phyloP scores from a whole-genome alignment of 495 filamentous ascomycete genomes.

The Penicillium lagena region DNA sequence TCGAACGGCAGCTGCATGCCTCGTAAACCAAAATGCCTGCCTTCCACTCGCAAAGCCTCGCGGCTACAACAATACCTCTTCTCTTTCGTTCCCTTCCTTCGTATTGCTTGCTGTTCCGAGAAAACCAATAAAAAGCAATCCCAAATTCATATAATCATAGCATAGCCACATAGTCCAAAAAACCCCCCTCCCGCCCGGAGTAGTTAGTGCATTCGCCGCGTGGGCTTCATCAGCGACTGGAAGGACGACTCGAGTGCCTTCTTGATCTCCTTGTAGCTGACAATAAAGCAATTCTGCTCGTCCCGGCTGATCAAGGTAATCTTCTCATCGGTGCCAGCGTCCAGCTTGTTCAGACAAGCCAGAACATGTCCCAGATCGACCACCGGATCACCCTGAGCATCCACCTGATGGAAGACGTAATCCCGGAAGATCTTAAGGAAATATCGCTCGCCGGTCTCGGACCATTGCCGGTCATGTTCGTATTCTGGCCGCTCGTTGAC shows the following conservation, averaged over 20 bases:
- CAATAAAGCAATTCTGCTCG: constrained; percentile 77
- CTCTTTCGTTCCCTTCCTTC: too few species aligned
- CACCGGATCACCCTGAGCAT: constrained; percentile 71
- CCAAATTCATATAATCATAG: neutral
- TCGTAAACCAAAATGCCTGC: neutral
- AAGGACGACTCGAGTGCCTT: constrained; percentile 73
- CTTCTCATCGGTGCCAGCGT: constrained; percentile 83
- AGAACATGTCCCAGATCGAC: constrained; percentile 82
- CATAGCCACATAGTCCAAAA: constrained; percentile 2
- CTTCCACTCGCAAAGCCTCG: too few species aligned
- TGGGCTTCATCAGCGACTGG: constrained; percentile 62
- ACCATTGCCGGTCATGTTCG: constrained; percentile 68
- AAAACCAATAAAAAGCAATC: neutral
- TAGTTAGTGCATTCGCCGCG: constrained; percentile 35
- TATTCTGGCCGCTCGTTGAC: constrained; percentile 87
- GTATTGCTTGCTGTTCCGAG: too few species aligned
- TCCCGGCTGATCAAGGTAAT: constrained; percentile 81
- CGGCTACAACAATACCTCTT: too few species aligned
- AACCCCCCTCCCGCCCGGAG: neutral
- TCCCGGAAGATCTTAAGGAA: constrained; percentile 90
- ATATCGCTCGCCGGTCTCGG: constrained; percentile 85
- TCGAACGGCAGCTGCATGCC: neutral
- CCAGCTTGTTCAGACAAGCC: constrained; percentile 79
- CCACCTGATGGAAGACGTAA: constrained; percentile 94
- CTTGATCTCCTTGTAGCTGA: constrained; percentile 84